Conservation (phyloP, 441 rosid genomes). For the Biscutella auriculata region DNA sequence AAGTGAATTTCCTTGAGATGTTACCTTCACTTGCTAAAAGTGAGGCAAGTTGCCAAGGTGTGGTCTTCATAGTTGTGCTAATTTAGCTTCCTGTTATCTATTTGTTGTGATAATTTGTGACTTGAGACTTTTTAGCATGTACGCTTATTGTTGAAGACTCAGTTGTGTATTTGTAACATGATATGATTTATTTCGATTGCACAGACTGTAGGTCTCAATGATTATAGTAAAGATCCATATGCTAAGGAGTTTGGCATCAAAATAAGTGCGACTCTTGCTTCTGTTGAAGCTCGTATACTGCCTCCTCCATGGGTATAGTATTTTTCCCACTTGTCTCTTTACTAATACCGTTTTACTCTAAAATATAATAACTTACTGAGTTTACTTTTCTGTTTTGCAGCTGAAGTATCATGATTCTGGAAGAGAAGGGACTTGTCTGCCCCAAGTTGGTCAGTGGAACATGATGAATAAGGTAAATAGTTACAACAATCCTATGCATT, state of each 20-base stretch:
- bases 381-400: constrained; percentile 30
- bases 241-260: constrained; percentile 84
- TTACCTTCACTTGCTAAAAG: neutral
- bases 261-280: constrained; percentile 73
- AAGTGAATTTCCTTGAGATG: neutral
- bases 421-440: constrained; percentile 64
- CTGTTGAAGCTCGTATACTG: constrained; percentile 88
- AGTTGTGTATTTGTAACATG: constrained; percentile 2
- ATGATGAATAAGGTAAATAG: constrained; percentile 82
- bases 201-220: constrained; percentile 68
- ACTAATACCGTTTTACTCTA: neutral
- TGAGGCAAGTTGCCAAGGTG: neutral
- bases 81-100: neutral
- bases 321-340: neutral
- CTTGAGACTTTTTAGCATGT: neutral
- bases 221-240: constrained; percentile 57
- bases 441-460: constrained; percentile 90
- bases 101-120: neutral
- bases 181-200: constrained; percentile 5
- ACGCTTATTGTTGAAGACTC: neutral
- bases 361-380: neutral
- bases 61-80: neutral
- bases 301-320: constrained; percentile 74
- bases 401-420: constrained; percentile 94
- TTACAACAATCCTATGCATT: neutral